Evolutionary conservation across 805 yeast genomes (phyloP).

Genomic region (Kuraishia ogatae): DNA sequence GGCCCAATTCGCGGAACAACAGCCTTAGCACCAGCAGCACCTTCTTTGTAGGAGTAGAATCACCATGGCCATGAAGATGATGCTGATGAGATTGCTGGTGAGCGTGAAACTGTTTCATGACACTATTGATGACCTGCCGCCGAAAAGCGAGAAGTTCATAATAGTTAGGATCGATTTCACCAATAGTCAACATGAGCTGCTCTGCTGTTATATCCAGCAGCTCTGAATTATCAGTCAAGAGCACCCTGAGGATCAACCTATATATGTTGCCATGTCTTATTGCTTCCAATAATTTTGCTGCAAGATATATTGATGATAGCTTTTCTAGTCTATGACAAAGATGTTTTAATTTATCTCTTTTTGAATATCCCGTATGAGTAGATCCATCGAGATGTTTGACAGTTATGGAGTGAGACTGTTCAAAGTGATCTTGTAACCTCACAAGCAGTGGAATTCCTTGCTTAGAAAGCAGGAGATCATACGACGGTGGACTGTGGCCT

Average conservation of each 20-base stretch:
- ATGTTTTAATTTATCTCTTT: neutral
- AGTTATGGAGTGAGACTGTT: neutral
- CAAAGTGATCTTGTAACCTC: neutral
- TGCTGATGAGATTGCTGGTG: neutral
- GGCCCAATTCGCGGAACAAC: neutral
- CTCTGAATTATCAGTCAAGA: neutral
- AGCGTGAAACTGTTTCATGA: neutral
- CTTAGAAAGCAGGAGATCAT: neutral
- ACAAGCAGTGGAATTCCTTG: neutral
- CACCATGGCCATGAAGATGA: neutral
- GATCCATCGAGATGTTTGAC: neutral
- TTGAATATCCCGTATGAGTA: neutral
- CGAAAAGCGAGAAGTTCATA: neutral
- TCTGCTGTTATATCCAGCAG: neutral
- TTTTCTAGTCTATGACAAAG: neutral
- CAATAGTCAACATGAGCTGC: neutral
- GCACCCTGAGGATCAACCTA: neutral
- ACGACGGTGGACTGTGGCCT: neutral
- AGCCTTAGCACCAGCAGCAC: neutral
- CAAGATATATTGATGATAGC: neutral
- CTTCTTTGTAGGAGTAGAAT: neutral
- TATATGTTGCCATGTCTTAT: neutral
- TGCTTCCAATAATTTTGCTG: neutral
- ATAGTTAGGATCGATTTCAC: neutral
- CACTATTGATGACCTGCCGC: neutral